These are phyloP conservation scores for Petrea volubilis DNA, from an alignment of 257 asterid genomes.

Conservation along the genomic window DNA sequence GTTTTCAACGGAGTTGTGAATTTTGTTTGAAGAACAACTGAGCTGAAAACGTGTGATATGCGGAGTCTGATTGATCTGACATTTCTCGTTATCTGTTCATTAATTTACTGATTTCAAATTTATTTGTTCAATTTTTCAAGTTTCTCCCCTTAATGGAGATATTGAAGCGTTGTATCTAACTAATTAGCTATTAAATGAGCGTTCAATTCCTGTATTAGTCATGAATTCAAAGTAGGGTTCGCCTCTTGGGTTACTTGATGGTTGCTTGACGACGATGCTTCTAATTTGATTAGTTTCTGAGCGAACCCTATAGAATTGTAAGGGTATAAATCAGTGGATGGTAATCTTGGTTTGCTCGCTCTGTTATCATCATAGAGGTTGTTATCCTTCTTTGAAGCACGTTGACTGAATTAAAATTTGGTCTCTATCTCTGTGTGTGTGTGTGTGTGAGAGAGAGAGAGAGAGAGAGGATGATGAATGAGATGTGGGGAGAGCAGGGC, in stretches of 20 bases:
- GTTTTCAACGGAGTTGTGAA: not conserved
- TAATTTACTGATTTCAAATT: constrained; percentile 8
- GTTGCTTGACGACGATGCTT: not conserved
- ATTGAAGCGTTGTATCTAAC: not conserved
- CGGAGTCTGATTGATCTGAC: constrained; percentile 21
- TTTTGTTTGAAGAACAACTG: not conserved
- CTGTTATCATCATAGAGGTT: not conserved
- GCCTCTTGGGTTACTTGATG: not conserved
- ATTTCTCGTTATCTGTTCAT: not conserved
- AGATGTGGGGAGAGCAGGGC: not conserved
- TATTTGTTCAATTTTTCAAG: not conserved
- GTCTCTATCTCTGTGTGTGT: not conserved
- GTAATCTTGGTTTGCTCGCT: constrained; percentile 13
- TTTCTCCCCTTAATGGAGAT: not conserved
- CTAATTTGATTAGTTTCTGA: not conserved
- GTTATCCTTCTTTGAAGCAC: not conserved
- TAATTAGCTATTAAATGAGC: not conserved
- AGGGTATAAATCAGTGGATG: not conserved
- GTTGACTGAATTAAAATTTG: not conserved
- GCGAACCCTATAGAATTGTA: not conserved
- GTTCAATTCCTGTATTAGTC: not conserved
- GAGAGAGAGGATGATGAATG: not conserved
- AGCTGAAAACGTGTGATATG: not conserved
- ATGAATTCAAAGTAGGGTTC: not conserved
- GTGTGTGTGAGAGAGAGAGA: no score